Evolutionary conservation across 331 rosid genomes (phyloP), one percentile per base, ranked within the genome.

Genomic region (Spiraea crenata): DNA sequence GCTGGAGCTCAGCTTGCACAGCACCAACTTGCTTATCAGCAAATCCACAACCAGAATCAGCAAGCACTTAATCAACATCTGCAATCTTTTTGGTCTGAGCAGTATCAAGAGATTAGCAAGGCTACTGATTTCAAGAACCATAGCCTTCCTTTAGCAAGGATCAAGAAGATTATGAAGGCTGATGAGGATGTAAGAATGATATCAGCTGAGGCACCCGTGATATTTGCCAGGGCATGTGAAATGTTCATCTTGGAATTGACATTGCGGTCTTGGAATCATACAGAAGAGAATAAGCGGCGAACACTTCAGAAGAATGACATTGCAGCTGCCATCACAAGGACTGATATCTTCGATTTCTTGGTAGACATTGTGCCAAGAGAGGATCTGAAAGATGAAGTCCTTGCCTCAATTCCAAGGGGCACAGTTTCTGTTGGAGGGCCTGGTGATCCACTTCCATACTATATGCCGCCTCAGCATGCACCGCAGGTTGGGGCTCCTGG

Each of bases 121-220:
- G 93, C 72, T 34, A 85, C 88, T 25, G 96, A 90, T 79, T 87
- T 87, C 86, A 90, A 90, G 84, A 90, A 90, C 81, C 93, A 90
- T 78, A 90, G 93, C 73, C 96, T 90, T 79, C 96, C 96, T 41
- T 59, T 89, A 71, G 96, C 96, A 40, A 87, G 93, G 85, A 90
- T 90, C 85, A 90, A 90, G 85, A 90, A 90, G 85, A 90, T 90
- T 16, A 90, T 90, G 96, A 90, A 90, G 83, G 96, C 96, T 12
- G 96, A 90, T 5, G 96, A 90, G 81, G 96, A 90, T 83, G 96
- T 90, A 41, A 72, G 89, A 45, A 90, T 90, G 96, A 90, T 90
- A 78, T 90, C 96, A 37, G 96, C 93, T 15, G 96, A 90, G 84
- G 96, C 96, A 42, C 93, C 96, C 0, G 91, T 87, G 48, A 77